Evolutionary conservation across 2,329 filamentous ascomycete genomes (phyloP).

Genomic region (Aspergillus sp.): DNA sequence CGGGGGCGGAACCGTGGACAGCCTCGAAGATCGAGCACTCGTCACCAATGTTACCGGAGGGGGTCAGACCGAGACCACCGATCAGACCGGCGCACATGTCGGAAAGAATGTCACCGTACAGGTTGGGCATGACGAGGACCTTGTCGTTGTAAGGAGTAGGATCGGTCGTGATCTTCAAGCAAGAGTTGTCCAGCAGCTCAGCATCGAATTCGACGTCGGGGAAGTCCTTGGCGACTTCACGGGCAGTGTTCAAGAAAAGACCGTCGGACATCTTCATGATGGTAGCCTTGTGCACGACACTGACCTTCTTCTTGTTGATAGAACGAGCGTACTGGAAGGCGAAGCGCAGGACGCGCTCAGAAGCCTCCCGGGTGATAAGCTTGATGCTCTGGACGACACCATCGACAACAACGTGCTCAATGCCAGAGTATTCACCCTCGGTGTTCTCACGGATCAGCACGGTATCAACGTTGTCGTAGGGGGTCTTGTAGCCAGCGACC

Average conservation of each 20-base stretch:
- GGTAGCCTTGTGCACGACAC: slow-evolving; percentile 98
- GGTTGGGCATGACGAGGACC: slow-evolving; percentile 95
- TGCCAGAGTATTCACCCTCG: slow-evolving; percentile 98
- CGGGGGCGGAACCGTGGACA: slow-evolving; percentile 94
- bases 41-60: slow-evolving; percentile 97
- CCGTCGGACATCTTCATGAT: slow-evolving; percentile 99
- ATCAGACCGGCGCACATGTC: slow-evolving; percentile 99
- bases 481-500: slow-evolving; percentile 96
- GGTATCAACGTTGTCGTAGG: slow-evolving; percentile 95
- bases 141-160: slow-evolving; percentile 98
- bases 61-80: slow-evolving; percentile 93
- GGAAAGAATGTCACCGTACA: slow-evolving; percentile 98
- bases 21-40: slow-evolving; percentile 99
- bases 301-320: slow-evolving; percentile 93
- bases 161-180: slow-evolving; percentile 97
- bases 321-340: slow-evolving; percentile 97
- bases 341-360: slow-evolving; percentile 92
- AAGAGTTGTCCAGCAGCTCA: slow-evolving; percentile 98
- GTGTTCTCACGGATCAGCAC: slow-evolving; percentile 99
- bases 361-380: slow-evolving; percentile 94
- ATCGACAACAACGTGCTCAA: slow-evolving; percentile 97
- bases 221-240: slow-evolving; percentile 90
- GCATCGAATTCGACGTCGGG: slow-evolving; percentile 94
- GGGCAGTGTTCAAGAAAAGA: slow-evolving; percentile 88
- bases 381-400: slow-evolving; percentile 99